Conservation (phyloP, 2,329 filamentous ascomycete genomes). For the Purpureocillium lavendulum region DNA sequence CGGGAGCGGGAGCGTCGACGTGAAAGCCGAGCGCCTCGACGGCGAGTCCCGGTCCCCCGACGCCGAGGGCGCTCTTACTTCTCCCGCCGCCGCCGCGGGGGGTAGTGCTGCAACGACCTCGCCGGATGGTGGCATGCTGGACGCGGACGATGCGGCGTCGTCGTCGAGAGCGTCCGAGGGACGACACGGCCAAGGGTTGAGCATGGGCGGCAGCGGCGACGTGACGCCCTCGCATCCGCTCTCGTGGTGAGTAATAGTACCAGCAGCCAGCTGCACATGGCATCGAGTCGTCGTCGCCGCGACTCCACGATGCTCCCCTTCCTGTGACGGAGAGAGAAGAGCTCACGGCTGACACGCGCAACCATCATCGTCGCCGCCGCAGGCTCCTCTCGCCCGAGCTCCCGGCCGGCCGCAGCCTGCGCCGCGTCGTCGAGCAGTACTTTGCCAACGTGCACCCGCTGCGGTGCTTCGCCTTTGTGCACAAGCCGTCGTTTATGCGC, state of each 20-base stretch:
- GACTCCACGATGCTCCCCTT: too few species aligned
- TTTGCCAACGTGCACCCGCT: slow-evolving; percentile 31
- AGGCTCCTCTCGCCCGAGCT: slow-evolving; percentile 25
- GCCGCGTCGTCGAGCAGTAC: slow-evolving; percentile 27
- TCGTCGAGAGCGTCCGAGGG: neutral
- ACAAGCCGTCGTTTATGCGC: slow-evolving; percentile 29
- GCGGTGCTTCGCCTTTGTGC: slow-evolving; percentile 30
- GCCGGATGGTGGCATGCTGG: too few species aligned
- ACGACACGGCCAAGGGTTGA: too few species aligned
- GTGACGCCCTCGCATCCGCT: slow-evolving; percentile 1
- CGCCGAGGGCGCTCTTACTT: too few species aligned
- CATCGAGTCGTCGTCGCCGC: too few species aligned
- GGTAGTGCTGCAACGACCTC: too few species aligned
- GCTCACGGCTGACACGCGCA: neutral
- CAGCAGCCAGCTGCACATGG: too few species aligned
- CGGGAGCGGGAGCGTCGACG: slow-evolving; percentile 1
- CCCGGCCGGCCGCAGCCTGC: slow-evolving; percentile 23
- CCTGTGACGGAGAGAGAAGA: too few species aligned
- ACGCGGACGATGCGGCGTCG: neutral
- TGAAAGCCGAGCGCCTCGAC: neutral
- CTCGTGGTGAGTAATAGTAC: slow-evolving; percentile 1
- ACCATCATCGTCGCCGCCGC: too few species aligned
- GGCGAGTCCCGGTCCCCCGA: too few species aligned
- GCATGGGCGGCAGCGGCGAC: neutral
- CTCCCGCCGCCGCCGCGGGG: too few species aligned